Percentiles rank a stretch among this genome's conserved stretches.
These are phyloP conservation scores for Hypocreales sp. DNA, from an alignment of 2,329 filamentous ascomycete species.

Conservation along the genomic window DNA sequence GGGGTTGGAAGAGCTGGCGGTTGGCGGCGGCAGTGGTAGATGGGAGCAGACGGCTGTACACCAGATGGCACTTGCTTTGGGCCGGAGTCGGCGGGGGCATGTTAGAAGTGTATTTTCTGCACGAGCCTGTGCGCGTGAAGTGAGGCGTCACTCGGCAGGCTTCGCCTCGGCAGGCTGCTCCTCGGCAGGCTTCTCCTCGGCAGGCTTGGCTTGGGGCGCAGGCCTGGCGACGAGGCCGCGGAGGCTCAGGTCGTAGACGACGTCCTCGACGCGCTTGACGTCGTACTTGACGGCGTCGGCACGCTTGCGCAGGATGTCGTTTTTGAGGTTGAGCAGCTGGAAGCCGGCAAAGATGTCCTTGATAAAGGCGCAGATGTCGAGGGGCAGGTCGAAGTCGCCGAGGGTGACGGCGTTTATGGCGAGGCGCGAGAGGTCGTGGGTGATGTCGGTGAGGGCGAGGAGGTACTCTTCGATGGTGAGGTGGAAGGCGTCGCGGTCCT, in stretches of 20 bases:
- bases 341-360: constrained; percentile 94
- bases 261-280: constrained; percentile 95
- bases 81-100: too few species aligned
- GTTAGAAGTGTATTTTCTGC: too few species aligned
- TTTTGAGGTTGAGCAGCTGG: constrained; percentile 94
- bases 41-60: background rate
- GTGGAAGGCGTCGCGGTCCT: constrained; percentile 81
- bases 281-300: constrained; percentile 93
- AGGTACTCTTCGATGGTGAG: constrained; percentile 96
- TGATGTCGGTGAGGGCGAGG: constrained; percentile 69
- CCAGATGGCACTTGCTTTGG: background rate
- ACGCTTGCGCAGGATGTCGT: constrained; percentile 74
- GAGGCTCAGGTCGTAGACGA: constrained; percentile 88
- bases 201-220: too few species aligned
- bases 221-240: constrained; percentile 57
- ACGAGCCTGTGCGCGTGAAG: too few species aligned
- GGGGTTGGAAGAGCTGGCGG: too few species aligned
- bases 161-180: too few species aligned
- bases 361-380: constrained; percentile 81
- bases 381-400: constrained; percentile 71
- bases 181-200: too few species aligned
- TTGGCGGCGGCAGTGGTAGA: background rate
- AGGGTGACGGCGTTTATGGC: constrained; percentile 85
- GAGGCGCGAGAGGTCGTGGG: constrained; percentile 80
- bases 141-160: too few species aligned